Conservation (phyloP, 805 yeast species). For the Teunomyces aglyptinius region DNA sequence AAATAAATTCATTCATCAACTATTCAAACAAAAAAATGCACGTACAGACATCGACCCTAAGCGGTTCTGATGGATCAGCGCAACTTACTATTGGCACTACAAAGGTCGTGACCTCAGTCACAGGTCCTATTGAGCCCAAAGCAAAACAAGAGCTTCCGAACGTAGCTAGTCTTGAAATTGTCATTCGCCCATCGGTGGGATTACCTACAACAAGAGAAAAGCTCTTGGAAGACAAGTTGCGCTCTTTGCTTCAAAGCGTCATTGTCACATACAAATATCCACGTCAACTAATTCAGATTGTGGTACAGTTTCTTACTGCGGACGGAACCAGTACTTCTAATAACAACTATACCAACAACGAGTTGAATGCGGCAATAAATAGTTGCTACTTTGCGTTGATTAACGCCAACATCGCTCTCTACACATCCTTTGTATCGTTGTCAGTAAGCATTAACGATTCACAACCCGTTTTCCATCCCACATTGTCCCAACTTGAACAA, state of each 20-base stretch:
- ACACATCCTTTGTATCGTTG: conserved; percentile 58
- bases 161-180: conserved; percentile 70
- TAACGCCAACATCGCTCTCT: conserved; percentile 74
- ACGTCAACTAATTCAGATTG: conserved; percentile 55
- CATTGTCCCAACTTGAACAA: conserved; percentile 36
- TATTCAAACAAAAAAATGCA: conserved; percentile 11
- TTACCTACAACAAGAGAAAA: conserved; percentile 74
- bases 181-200: conserved; percentile 77
- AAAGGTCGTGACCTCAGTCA: conserved; percentile 68
- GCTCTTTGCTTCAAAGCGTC: conserved; percentile 57
- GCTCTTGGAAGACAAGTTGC: conserved; percentile 66
- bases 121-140: conserved; percentile 90
- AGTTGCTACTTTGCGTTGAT: conserved; percentile 70
- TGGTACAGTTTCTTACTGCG: conserved; percentile 38
- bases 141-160: conserved; percentile 82
- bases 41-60: conserved; percentile 34
- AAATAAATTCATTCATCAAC: neutral
- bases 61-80: conserved; percentile 81
- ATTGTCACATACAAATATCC: conserved; percentile 70
- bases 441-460: conserved; percentile 39
- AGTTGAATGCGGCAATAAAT: conserved; percentile 69
- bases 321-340: conserved; percentile 18
- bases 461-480: conserved; percentile 44
- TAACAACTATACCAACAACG: conserved; percentile 39
- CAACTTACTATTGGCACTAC: conserved; percentile 50